These are phyloP conservation scores for Hypoxylon sp. DNA, from an alignment of 2,329 filamentous ascomycete genomes.

Conservation along the genomic window DNA sequence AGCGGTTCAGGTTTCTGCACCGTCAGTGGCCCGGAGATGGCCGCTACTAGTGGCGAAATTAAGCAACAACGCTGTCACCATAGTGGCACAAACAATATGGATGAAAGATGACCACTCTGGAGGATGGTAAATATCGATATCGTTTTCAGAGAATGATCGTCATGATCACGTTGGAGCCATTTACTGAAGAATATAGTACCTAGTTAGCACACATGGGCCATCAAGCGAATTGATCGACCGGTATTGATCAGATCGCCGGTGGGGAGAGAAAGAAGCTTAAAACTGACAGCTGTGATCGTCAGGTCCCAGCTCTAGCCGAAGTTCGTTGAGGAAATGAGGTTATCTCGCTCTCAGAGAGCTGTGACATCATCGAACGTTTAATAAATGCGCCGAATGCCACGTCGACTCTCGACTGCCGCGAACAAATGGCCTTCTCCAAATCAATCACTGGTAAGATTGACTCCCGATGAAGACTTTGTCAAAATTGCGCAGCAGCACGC, in stretches of 20 bases:
- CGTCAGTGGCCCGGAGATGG: slow-evolving; percentile 15
- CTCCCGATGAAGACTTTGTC: slow-evolving; percentile 27
- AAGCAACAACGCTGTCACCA: slow-evolving; percentile 2
- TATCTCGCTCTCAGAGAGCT: neutral
- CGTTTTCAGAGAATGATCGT: neutral
- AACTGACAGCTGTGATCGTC: slow-evolving; percentile 44
- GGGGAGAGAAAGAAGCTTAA: slow-evolving; percentile 42
- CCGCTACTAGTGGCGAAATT: slow-evolving; percentile 32
- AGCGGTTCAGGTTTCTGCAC: slow-evolving; percentile 7
- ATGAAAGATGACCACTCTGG: slow-evolving; percentile 19
- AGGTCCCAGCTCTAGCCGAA: slow-evolving; percentile 31
- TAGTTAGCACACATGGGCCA: neutral
- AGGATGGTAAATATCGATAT: slow-evolving; percentile 10
- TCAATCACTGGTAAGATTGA: slow-evolving; percentile 19
- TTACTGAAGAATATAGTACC: slow-evolving; percentile 1
- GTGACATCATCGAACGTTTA: slow-evolving; percentile 33
- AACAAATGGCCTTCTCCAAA: neutral
- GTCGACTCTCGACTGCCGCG: slow-evolving; percentile 3
- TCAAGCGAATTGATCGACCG: slow-evolving; percentile 35
- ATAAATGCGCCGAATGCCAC: slow-evolving; percentile 25
- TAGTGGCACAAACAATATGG: slow-evolving; percentile 31
- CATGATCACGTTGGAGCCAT: neutral
- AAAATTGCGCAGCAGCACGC: slow-evolving; percentile 41
- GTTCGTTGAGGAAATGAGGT: slow-evolving; percentile 3
- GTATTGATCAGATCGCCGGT: slow-evolving; percentile 16